Evolutionary conservation across 1,284 basidiomycete species (phyloP).

Genomic region (Apiotrichum domesticum): DNA sequence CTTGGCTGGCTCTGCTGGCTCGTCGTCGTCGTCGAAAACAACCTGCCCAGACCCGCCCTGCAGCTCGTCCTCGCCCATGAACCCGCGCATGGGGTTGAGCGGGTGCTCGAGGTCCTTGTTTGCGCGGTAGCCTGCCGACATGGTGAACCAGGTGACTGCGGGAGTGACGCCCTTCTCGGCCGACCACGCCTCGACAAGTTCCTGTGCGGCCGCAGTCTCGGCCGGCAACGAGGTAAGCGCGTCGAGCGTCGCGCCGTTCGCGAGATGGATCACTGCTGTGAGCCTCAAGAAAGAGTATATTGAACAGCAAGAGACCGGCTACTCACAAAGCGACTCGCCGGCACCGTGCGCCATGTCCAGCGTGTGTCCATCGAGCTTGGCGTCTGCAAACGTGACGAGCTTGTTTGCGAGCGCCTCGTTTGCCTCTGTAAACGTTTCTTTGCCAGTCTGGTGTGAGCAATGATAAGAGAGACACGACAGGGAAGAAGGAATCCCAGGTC

Average conservation of each 20-base stretch:
- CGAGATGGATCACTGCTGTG: conserved; percentile 47
- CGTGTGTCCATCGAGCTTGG: conserved; percentile 48
- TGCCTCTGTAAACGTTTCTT: conserved; percentile 53
- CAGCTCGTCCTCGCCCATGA: conserved; percentile 16
- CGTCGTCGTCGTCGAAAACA: conserved; percentile 4
- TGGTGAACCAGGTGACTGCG: conserved; percentile 20
- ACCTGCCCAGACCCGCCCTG: not conserved
- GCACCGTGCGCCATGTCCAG: conserved; percentile 66
- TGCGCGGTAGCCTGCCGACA: conserved; percentile 18
- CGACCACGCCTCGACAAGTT: conserved; percentile 44
- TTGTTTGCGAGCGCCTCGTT: conserved; percentile 59
- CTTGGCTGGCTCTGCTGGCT: not conserved
- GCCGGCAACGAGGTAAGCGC: conserved; percentile 58
- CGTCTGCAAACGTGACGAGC: conserved; percentile 51
- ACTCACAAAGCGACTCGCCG: conserved; percentile 59
- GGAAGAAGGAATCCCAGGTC: too few species aligned
- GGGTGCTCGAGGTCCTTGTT: conserved; percentile 33
- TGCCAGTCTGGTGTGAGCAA: not conserved
- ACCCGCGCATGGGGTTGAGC: conserved; percentile 37
- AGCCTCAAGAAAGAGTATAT: conserved; percentile 16
- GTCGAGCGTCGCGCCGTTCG: conserved; percentile 47
- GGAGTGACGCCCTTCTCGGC: conserved; percentile 9
- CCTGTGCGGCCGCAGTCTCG: conserved; percentile 53
- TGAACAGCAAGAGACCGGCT: too few species aligned
- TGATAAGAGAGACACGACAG: too few species aligned